A percentile compares a stretch with the other conserved stretches of the same genome.
Conservation (phyloP, 768 basidiomycete species). For the Suillus luteus region DNA sequence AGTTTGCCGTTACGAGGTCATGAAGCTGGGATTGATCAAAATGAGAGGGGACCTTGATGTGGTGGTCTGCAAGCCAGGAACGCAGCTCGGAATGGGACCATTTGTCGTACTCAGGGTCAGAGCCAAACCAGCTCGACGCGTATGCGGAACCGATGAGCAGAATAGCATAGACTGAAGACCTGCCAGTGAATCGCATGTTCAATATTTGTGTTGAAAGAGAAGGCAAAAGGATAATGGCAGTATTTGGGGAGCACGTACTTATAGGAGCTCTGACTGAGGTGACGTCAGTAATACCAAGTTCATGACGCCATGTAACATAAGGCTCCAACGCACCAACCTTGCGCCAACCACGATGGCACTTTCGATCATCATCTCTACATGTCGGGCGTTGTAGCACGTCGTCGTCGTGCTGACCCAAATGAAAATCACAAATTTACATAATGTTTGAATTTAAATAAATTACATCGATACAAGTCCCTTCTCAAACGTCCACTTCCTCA, state of each 20-base stretch:
- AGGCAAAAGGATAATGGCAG: not conserved
- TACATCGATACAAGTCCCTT: too few species aligned
- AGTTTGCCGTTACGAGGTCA: slow-evolving; percentile 62
- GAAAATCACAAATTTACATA: too few species aligned
- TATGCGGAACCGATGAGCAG: slow-evolving; percentile 40
- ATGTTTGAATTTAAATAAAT: too few species aligned
- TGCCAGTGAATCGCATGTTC: slow-evolving; percentile 20
- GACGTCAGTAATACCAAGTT: slow-evolving; percentile 26
- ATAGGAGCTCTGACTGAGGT: slow-evolving; percentile 20
- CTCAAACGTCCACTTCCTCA: too few species aligned
- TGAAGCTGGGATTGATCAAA: slow-evolving; percentile 41
- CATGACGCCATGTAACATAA: slow-evolving; percentile 13
- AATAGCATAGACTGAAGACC: slow-evolving; percentile 27
- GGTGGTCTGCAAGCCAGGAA: slow-evolving; percentile 69
- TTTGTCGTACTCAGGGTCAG: slow-evolving; percentile 38
- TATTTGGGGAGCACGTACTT: slow-evolving; percentile 6
- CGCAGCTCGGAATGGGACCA: slow-evolving; percentile 71
- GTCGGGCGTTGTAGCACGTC: too few species aligned
- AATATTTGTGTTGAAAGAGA: not conserved
- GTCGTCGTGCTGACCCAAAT: too few species aligned
- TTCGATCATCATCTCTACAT: too few species aligned
- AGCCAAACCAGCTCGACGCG: slow-evolving; percentile 55
- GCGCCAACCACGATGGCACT: too few species aligned
- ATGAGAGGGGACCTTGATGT: slow-evolving; percentile 54
- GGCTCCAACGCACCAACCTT: not conserved